These are phyloP conservation scores for Ophiostoma pallidulum DNA, from an alignment of 2,329 filamentous ascomycete genomes.

Conservation along the genomic window DNA sequence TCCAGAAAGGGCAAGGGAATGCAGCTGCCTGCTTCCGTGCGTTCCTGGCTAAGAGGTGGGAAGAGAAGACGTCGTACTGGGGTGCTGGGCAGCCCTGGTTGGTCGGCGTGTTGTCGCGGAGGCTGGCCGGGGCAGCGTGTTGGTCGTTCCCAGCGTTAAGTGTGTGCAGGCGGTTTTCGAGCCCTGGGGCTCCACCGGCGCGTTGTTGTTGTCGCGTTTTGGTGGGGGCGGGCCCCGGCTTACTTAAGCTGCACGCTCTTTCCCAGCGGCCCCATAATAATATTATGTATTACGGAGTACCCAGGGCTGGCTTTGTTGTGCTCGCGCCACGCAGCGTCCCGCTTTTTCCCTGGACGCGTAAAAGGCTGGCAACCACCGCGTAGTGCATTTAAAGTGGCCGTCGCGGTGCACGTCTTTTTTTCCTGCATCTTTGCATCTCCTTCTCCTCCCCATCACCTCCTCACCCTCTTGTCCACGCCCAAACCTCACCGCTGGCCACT, in stretches of 20 bases:
- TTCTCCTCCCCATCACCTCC: constrained; percentile 4
- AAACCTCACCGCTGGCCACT: constrained; percentile 1
- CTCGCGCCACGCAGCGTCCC: constrained; percentile 11
- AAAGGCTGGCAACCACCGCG: constrained; percentile 10
- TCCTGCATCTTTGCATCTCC: constrained; percentile 3
- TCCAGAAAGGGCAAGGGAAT: neutral
- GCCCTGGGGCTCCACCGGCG: neutral
- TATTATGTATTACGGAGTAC: no score
- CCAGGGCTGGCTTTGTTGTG: constrained; percentile 15
- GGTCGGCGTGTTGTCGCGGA: constrained; percentile 4
- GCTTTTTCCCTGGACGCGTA: constrained; percentile 15
- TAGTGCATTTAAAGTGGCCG: constrained; percentile 17
- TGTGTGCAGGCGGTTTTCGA: constrained; percentile 6
- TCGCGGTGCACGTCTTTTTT: constrained; percentile 15
- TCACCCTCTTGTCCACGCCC: constrained; percentile 3
- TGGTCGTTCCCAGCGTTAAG: constrained; percentile 6
- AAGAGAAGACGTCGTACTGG: neutral
- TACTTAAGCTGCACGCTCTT: neutral
- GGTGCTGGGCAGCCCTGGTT: neutral
- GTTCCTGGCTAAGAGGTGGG: neutral
- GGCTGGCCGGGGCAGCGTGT: neutral
- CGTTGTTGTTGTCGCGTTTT: constrained; percentile 13
- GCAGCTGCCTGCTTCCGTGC: constrained; percentile 3
- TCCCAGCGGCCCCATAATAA: neutral
- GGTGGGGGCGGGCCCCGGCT: neutral